Conservation (phyloP, 1,284 basidiomycete genomes). For the Ganoderma meredithae region DNA sequence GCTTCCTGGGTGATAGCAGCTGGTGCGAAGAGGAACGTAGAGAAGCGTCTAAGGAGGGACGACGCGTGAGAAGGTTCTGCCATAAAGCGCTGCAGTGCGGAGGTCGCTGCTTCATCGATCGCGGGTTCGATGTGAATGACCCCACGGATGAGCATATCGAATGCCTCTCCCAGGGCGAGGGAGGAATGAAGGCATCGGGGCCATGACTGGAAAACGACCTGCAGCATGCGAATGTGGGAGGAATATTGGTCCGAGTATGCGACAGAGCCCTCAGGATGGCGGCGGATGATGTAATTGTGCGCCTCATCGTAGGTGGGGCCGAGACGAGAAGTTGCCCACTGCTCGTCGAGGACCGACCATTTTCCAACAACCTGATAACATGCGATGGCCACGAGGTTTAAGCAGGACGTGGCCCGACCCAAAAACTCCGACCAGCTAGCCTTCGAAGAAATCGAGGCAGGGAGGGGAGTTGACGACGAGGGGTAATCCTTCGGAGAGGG, state of each 20-base stretch:
- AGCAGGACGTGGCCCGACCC: constrained; percentile 67
- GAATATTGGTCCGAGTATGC: constrained; percentile 73
- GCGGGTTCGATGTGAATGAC: constrained; percentile 86
- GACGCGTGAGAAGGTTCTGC: constrained; percentile 64
- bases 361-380: constrained; percentile 77
- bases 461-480: constrained; percentile 68
- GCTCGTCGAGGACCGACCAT: constrained; percentile 88
- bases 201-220: constrained; percentile 86
- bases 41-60: constrained; percentile 75
- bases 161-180: constrained; percentile 64
- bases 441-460: constrained; percentile 62
- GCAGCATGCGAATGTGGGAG: constrained; percentile 78
- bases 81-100: constrained; percentile 80
- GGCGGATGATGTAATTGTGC: constrained; percentile 67
- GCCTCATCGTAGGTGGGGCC: constrained; percentile 75
- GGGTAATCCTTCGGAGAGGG: constrained; percentile 75
- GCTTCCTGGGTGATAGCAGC: constrained; percentile 73
- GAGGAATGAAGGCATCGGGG: constrained; percentile 78
- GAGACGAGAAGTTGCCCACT: constrained; percentile 70
- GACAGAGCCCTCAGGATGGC: constrained; percentile 75
- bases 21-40: constrained; percentile 82
- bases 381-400: constrained; percentile 68
- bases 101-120: constrained; percentile 74
- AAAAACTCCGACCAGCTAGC: constrained; percentile 82
- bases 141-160: constrained; percentile 85